Conservation (phyloP, 495 filamentous ascomycete species). For the Penicillium coprophilum region DNA sequence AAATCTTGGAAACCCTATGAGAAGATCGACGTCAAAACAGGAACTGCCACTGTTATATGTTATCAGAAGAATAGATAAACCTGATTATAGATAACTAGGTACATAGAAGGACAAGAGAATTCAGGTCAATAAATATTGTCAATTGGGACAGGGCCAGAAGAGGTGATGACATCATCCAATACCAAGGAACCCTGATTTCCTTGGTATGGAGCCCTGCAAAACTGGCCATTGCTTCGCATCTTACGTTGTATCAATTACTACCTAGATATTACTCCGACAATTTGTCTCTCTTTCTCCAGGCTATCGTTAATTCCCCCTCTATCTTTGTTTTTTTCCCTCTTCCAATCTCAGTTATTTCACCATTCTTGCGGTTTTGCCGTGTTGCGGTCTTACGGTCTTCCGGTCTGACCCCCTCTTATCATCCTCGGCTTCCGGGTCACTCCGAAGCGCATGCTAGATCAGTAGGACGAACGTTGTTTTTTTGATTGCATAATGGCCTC, state of each 20-base stretch:
- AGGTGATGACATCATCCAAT: constrained; percentile 7
- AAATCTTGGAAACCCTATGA: neutral
- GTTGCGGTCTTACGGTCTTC: neutral
- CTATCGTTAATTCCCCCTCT: neutral
- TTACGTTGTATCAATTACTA: neutral
- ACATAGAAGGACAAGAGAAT: neutral
- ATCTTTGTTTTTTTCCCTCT: neutral
- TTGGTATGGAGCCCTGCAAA: constrained; percentile 2
- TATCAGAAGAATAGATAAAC: too few relatives aligned
- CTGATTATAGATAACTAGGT: neutral
- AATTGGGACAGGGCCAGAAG: neutral
- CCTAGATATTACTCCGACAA: neutral
- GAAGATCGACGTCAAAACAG: neutral
- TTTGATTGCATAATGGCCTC: constrained; percentile 39
- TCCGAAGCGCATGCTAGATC: constrained; percentile 1
- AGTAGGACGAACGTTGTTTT: neutral
- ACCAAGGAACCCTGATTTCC: constrained; percentile 12
- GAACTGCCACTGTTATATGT: too few relatives aligned
- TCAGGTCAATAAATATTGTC: neutral
- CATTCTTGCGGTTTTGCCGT: too few relatives aligned
- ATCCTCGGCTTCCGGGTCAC: constrained; percentile 2
- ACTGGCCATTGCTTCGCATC: neutral
- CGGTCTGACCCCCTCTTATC: neutral
- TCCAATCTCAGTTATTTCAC: neutral
- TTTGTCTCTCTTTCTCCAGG: neutral